Base-by-base conservation (phyloP, 2,329 filamentous ascomycete genomes). In the Cucurbitaria berberidis region DNA sequence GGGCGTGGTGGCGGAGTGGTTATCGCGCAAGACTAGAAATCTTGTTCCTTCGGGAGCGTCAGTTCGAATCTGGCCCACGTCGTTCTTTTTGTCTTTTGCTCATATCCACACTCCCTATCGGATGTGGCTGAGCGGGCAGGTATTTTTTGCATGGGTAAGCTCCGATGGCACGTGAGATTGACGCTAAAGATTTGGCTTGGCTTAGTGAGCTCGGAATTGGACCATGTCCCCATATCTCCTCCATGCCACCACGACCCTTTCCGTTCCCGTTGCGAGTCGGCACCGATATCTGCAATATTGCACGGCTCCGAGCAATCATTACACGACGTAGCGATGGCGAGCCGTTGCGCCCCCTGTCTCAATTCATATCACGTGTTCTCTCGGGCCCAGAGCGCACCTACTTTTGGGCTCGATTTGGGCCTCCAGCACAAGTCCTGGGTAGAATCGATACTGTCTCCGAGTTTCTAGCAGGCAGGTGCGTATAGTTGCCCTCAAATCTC, bases 271-370 rank as follows among this genome's bases (percentile, higher is more conserved):
- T 93, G 13, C 81, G 82, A 43, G 78, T 96, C 46, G 92, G 92
- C 52, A 93, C 85, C 42, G 92, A 96, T 70, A 88, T 96, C 51
- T 91, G 90, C 73, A 81, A 82, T 51, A 82, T 91, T 51, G 75
- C 81, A 0, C 86, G 91, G 49, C 85, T 96, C 53, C 76, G 79
- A 55, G 72, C 74, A 18, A 78, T 92, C 45, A 73, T 93, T 46
- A 73, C 69, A 16, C 58, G 63, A 50, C 35, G 34, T 26, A 32
- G 36, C 3, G 18, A 50, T 26, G 30, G 30, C 53, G 49, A 43
- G 19, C 46, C 38, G 24, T 43, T 43, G 13, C 45, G 30, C 1
- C 47, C 55, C 3, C 55, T 72, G 15, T 19, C 53, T 10, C 54
- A 45, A 21, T 70, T 73, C 30, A 22, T 73, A 8, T 48, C 41